Evolutionary conservation across 148 eudicot genomes (phyloP).

Genomic region (Diospyros kaki): DNA sequence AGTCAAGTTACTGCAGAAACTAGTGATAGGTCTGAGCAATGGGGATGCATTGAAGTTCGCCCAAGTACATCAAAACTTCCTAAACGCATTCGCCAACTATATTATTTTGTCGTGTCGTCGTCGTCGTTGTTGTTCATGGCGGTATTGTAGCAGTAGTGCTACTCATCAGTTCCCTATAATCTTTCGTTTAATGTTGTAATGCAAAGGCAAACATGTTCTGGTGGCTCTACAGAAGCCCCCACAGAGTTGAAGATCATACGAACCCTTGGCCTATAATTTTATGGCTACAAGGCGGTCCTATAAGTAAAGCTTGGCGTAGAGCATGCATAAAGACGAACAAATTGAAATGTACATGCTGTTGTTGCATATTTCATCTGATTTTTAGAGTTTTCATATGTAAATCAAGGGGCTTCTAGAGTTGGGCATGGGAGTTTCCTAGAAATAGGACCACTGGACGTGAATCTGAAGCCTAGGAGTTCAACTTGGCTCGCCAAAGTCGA

Average conservation of each 20-base stretch:
- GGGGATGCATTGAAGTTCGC: slow-evolving; percentile 22
- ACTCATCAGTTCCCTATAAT: no score
- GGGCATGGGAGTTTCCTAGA: slow-evolving; percentile 14
- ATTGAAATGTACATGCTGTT: no score
- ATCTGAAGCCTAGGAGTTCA: slow-evolving; percentile 13
- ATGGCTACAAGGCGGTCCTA: slow-evolving; percentile 25
- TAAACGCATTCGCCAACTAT: no score
- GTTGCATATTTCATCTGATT: no score
- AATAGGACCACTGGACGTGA: slow-evolving; percentile 16
- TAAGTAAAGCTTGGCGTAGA: neutral
- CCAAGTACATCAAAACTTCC: slow-evolving; percentile 1
- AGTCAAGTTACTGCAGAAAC: neutral
- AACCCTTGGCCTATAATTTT: slow-evolving; percentile 20
- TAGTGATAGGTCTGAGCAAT: slow-evolving; percentile 12
- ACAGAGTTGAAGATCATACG: slow-evolving; percentile 14
- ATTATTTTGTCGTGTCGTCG: no score
- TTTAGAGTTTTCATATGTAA: no score
- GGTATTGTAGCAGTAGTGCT: no score
- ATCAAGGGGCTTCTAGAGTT: slow-evolving; percentile 14
- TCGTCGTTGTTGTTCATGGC: no score
- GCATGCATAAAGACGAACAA: no score
- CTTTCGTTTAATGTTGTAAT: neutral
- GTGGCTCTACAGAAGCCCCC: slow-evolving; percentile 18
- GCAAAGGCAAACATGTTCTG: slow-evolving; percentile 19
- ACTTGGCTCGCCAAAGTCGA: slow-evolving; percentile 20